Conservation (phyloP, 495 filamentous ascomycete genomes). For the Cercophora sp. region DNA sequence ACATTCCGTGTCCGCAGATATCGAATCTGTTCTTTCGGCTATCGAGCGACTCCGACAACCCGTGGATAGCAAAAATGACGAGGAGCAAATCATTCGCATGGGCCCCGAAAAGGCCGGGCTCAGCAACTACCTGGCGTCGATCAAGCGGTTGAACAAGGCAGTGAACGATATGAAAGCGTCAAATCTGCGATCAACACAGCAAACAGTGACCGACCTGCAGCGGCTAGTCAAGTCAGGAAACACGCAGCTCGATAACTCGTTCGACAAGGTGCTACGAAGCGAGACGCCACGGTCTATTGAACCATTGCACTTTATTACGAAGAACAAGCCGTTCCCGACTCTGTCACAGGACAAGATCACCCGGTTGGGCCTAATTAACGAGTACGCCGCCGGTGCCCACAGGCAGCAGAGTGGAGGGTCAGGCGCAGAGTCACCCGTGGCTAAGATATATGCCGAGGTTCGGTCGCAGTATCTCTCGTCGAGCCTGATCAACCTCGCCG, state of each 20-base stretch:
- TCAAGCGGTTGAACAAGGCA: constrained; percentile 82
- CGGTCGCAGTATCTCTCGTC: constrained; percentile 77
- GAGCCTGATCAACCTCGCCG: constrained; percentile 78
- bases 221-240: constrained; percentile 72
- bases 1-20: constrained; percentile 46
- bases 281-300: constrained; percentile 75
- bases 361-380: constrained; percentile 48
- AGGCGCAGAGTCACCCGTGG: constrained; percentile 51
- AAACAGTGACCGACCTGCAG: constrained; percentile 76
- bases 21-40: constrained; percentile 77
- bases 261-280: constrained; percentile 63
- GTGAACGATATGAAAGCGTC: constrained; percentile 75
- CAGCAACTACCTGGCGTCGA: constrained; percentile 78
- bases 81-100: constrained; percentile 85
- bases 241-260: constrained; percentile 74
- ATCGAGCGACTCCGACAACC: constrained; percentile 87
- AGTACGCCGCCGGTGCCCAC: constrained; percentile 36
- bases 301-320: constrained; percentile 90
- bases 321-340: constrained; percentile 55
- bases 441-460: constrained; percentile 78
- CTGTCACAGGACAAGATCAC: constrained; percentile 49
- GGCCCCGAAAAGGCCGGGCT: constrained; percentile 78
- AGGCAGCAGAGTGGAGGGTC: constrained; percentile 26
- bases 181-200: constrained; percentile 86
- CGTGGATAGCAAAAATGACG: constrained; percentile 77